Base-by-base conservation (phyloP, 2,329 filamentous ascomycete genomes). In the Aspergillus sergii region DNA sequence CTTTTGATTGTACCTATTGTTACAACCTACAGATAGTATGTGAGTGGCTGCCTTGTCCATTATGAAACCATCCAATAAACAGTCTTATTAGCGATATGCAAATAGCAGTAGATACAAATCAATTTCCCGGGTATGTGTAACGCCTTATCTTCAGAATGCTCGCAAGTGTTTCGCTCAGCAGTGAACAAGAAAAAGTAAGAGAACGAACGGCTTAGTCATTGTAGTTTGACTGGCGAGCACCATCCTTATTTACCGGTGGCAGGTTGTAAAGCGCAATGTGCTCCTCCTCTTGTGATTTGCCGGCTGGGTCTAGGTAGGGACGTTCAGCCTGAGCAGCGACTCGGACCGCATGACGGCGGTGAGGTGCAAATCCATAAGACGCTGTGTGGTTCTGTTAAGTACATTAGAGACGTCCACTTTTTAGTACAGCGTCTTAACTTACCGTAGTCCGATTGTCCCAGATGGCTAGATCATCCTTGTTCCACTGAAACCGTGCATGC, bases 401-500 rank as follows among this genome's bases (percentile, higher is more conserved):
- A 34, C 62, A 9, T 64, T 36, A 62, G 50, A 45, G 23, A 36
- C 5, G 23, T 28, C 32, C 11, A 19, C 14, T 4, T 14, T 6
- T 9, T 34, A 43, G 10, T 30, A 50, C 10, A 50, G 26, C 2
- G 36, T 19, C 14, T 3, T 41, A 26, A 73, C 78, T 69, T 71
- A 87, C 83, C 53, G 81, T 83, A 43, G 83, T 78, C 21, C 88
- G 79, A 66, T 90, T 91, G 71, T 91, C 88, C 88, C 89, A 91
- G 62, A 91, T 83, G 0, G 88, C 88, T 1, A 91, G 86, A 62
- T 90, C 89, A 48, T 86, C 83, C 65, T 86, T 84, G 50, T 83
- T 81, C 88, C 89, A 90, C 67, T 85, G 83, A 71, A 89, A 87
- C 21, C 90, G 83, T 7, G 86, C 89, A 69, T 92, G 89, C 63